Conservation (phyloP, 257 asterid species). For the Solanum acaule region DNA sequence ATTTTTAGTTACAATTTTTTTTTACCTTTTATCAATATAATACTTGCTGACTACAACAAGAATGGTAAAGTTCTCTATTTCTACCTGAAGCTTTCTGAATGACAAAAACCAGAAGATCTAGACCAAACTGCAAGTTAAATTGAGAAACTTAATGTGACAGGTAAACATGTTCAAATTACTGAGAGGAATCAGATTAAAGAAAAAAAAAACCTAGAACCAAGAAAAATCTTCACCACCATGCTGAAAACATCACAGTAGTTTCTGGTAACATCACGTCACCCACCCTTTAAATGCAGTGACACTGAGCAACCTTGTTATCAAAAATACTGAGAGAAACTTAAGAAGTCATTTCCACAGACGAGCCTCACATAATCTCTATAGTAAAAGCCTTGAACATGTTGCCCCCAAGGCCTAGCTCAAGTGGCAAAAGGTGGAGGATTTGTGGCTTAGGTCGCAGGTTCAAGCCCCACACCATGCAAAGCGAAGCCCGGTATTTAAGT, state of each 20-base stretch:
- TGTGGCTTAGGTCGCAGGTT: no score
- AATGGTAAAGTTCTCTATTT: no score
- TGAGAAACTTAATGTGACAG: neutral
- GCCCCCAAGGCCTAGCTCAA: no score
- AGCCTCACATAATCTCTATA: neutral
- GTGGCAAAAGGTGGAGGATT: no score
- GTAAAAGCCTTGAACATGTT: neutral
- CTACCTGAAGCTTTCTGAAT: no score
- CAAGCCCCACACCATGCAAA: no score
- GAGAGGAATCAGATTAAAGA: neutral
- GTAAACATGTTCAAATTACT: neutral
- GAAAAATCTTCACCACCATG: neutral
- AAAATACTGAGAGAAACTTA: neutral
- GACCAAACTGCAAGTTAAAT: neutral
- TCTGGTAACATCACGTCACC: neutral
- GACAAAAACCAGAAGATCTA: no score
- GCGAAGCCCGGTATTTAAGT: no score
- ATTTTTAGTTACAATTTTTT: neutral
- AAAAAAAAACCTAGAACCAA: neutral
- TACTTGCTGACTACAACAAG: neutral
- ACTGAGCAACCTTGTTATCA: neutral
- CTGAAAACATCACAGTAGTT: neutral
- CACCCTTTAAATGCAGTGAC: neutral
- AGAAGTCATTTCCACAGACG: neutral
- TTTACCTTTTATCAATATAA: neutral